Evolutionary conservation across 192 early-diverging fungal genomes (phyloP), one percentile per base, ranked within the genome.

Genomic region (Gamsiella multidivaricata): DNA sequence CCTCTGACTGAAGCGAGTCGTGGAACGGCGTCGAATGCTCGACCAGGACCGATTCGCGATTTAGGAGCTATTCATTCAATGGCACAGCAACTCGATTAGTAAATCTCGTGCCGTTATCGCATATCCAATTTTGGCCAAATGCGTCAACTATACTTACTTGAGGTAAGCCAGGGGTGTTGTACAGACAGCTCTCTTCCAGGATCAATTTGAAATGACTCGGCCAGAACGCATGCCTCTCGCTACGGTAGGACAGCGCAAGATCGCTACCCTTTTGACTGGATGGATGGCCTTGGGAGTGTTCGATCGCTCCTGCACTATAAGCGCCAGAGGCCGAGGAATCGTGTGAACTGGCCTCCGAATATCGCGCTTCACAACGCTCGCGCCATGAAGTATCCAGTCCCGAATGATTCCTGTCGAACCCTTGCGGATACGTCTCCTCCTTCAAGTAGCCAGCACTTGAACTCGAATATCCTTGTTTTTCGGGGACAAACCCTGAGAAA

Each of bases 201-300:
- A 57, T 47, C 22, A 76, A 33, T 37, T 51, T 58, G 34, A 61
- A 57, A 45, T 76, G 65, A 43, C 58, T 62, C 5, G 73, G 73
- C 73, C 73, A 76, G 28, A 67, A 76, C 1, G 58, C 20, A 37
- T 61, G 60, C 1, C 53, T 12, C 14, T 67, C 65, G 22, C 65
- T 76, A 14, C 33, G 62, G 22, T 74, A 65, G 9, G 64, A 66
- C 0, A 14, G 23, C 12, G 62, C 22, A 8, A 54, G 56, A 39
- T 66, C 71, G 17, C 61, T 54, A 20, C 33, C 33, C 8, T 52
- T 33, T 31, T 43, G 43, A 18, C 28, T 34, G 28, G 14, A 14
- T 14, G 17, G 47, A 28, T 11, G 43, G 15, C 12, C 29, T 1
- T 23, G 34, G 11, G 33, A 51, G 11, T 42, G 41, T 29, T 36